These are phyloP conservation scores for Ballota nigra DNA, from an alignment of 257 asterid species.

Conservation along the genomic window DNA sequence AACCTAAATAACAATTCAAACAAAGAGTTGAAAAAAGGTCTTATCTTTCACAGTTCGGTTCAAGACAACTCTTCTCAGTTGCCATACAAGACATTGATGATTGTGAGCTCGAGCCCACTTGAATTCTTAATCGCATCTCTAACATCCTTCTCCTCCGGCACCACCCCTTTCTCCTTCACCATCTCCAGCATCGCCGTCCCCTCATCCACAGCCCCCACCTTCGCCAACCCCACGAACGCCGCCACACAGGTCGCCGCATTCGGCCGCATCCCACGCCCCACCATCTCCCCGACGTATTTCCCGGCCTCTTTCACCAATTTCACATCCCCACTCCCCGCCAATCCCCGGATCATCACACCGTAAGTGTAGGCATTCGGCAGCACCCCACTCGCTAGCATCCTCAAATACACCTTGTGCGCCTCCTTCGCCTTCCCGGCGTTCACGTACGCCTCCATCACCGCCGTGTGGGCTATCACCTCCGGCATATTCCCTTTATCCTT, in stretches of 20 bases:
- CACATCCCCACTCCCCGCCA: slow-evolving; percentile 58
- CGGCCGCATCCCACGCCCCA: slow-evolving; percentile 57
- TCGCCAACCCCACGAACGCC: slow-evolving; percentile 49
- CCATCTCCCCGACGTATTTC: slow-evolving; percentile 71
- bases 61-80: slow-evolving; percentile 33
- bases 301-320: slow-evolving; percentile 53
- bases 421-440: slow-evolving; percentile 67
- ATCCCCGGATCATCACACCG: slow-evolving; percentile 46
- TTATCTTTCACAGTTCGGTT: too few relatives aligned
- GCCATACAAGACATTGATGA: slow-evolving; percentile 41
- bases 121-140: slow-evolving; percentile 45
- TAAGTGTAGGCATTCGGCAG: slow-evolving; percentile 74
- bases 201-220: slow-evolving; percentile 49
- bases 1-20: too few relatives aligned
- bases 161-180: slow-evolving; percentile 55
- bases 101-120: slow-evolving; percentile 22
- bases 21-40: too few relatives aligned
- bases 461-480: slow-evolving; percentile 84
- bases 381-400: slow-evolving; percentile 76
- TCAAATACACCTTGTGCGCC: slow-evolving; percentile 56
- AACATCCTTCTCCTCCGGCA: slow-evolving; percentile 57
- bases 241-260: slow-evolving; percentile 51
- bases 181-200: slow-evolving; percentile 57
- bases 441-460: slow-evolving; percentile 78
- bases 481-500: slow-evolving; percentile 78